Evolutionary conservation across 495 filamentous ascomycete genomes (phyloP), one percentile per base, ranked within the genome.

Genomic region (Penicillium taxi): DNA sequence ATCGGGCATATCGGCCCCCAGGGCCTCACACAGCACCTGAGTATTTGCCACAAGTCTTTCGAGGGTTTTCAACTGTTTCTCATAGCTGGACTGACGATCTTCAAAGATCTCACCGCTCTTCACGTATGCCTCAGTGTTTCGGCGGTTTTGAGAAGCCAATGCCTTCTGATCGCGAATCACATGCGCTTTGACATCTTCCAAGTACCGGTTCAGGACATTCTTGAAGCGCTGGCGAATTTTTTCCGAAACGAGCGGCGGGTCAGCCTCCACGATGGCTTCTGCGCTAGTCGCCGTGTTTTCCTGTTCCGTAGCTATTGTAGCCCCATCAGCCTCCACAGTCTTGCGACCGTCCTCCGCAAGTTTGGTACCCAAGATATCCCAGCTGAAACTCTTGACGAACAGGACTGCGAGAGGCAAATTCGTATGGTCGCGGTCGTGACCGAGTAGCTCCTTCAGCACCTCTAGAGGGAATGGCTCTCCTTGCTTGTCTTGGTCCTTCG

Each of bases 81-180:
- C 91, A 43, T 91, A 94, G 48, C 87, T 96, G 19, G 87, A 75
- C 53, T 99, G 91, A 12, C 91, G 84, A 52, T 99, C 91, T 55
- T 99, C 91, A 45, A 99, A 99, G 27, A 99, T 89, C 52, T 99
- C 91, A 9, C 91, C 91, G 26, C 93, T 96, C 53, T 94, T 95
- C 46, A 99, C 86, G 54, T 99, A 99, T 5, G 90, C 91, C 57
- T 99, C 91, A 2, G 93, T 88, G 66, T 99, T 96, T 32, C 89
- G 87, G 40, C 86, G 83, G 31, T 80, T 84, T 60, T 99, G 91
- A 16, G 67, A 70, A 39, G 74, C 71, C 23, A 96, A 78, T 5
- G 80, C 78, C 59, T 90, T 86, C 53, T 99, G 91, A 47, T 96
- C 90, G 5, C 82, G 81, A 29, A 91, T 56, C 17, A 99, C 72